These are phyloP conservation scores for Sherardia arvensis DNA, from an alignment of 257 asterid genomes.

Conservation along the genomic window DNA sequence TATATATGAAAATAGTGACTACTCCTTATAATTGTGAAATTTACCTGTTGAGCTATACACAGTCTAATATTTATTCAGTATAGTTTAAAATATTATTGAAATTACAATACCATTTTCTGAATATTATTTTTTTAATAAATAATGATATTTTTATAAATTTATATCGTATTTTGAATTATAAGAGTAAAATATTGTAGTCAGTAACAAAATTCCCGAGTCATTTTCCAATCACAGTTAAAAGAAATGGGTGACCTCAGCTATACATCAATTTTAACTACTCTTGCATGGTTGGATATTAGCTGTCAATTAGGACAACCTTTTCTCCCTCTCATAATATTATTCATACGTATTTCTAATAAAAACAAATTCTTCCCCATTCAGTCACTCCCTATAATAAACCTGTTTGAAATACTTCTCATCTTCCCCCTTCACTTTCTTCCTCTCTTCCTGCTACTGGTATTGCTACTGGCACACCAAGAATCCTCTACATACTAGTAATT, in stretches of 20 bases:
- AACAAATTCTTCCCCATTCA: neutral
- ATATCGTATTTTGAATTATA: too few relatives aligned
- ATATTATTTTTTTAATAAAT: too few relatives aligned
- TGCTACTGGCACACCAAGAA: too few relatives aligned
- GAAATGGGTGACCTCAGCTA: constrained; percentile 16
- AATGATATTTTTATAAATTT: too few relatives aligned
- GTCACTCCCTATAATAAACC: constrained; percentile 10
- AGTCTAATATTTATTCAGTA: too few relatives aligned
- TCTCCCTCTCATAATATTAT: neutral
- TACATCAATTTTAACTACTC: constrained; percentile 9
- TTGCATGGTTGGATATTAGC: constrained; percentile 37
- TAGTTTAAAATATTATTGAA: too few relatives aligned
- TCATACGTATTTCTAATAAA: neutral
- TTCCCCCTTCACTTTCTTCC: constrained; percentile 13
- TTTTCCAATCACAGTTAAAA: constrained; percentile 17
- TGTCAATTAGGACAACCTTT: constrained; percentile 18
- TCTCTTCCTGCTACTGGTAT: neutral
- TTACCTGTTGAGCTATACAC: too few relatives aligned
- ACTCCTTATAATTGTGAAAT: too few relatives aligned
- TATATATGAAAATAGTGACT: too few relatives aligned
- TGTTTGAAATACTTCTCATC: constrained; percentile 14
- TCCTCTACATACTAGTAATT: too few relatives aligned
- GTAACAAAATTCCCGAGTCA: constrained; percentile 10
- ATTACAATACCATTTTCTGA: too few relatives aligned
- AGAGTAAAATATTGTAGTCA: too few relatives aligned